These are phyloP conservation scores for Leavenworthia alabamica DNA, from an alignment of 345 rosid genomes.

Conservation along the genomic window DNA sequence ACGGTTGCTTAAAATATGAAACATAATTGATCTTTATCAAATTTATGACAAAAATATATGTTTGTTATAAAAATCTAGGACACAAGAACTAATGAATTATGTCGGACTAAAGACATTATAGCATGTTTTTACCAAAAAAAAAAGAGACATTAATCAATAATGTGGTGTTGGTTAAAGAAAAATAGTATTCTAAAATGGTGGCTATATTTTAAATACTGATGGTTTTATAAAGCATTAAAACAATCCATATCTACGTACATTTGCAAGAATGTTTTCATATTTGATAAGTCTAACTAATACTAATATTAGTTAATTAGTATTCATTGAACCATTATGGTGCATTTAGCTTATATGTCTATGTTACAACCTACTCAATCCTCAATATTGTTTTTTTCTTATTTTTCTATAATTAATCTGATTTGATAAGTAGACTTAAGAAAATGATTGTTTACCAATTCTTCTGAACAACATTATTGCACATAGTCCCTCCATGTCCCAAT, in stretches of 20 bases:
- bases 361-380: constrained; percentile 17
- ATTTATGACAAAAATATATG: background rate
- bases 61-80: background rate
- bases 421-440: too few relatives aligned
- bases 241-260: background rate
- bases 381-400: background rate
- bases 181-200: constrained; percentile 21
- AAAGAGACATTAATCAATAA: background rate
- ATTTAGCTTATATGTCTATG: constrained; percentile 16
- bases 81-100: too few relatives aligned
- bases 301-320: constrained; percentile 7
- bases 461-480: background rate
- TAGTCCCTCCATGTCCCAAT: background rate
- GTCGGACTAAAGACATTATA: background rate
- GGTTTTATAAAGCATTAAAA: constrained; percentile 3
- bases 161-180: constrained; percentile 3
- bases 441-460: background rate
- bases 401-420: background rate
- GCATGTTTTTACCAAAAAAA: background rate
- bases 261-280: constrained; percentile 9
- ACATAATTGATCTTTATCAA: too few relatives aligned
- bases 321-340: constrained; percentile 21
- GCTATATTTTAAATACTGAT: constrained; percentile 5
- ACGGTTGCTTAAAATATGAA: too few relatives aligned
- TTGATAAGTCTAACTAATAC: constrained; percentile 15